These are phyloP conservation scores for Salinomyces thailandicus DNA, from an alignment of 2,329 filamentous ascomycete species.

Conservation along the genomic window DNA sequence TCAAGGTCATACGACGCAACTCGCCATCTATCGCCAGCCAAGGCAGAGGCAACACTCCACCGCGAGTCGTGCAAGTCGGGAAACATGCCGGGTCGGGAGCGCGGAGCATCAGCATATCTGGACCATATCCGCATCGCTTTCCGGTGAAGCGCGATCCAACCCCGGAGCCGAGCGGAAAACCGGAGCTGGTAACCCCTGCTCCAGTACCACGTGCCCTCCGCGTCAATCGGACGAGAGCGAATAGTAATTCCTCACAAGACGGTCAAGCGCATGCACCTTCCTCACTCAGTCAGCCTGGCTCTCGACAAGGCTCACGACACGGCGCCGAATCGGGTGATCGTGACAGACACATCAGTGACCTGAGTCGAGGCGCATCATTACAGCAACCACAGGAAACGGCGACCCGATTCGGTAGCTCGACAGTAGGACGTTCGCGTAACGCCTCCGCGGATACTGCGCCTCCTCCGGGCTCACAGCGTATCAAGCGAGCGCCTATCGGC, in stretches of 20 bases:
- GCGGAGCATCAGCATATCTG: constrained; percentile 24
- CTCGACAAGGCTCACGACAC: constrained; percentile 15
- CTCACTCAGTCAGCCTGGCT: constrained; percentile 23
- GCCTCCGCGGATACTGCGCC: constrained; percentile 50
- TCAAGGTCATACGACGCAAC: constrained; percentile 27
- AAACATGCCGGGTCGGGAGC: constrained; percentile 20
- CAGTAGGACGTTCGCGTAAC: constrained; percentile 40
- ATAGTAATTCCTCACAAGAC: constrained; percentile 28
- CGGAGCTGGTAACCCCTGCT: constrained; percentile 28
- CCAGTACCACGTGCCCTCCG: constrained; percentile 23
- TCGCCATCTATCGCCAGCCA: constrained; percentile 20
- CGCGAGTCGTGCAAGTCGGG: constrained; percentile 25
- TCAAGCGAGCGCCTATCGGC: constrained; percentile 66
- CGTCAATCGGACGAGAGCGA: constrained; percentile 20
- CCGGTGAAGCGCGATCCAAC: constrained; percentile 22
- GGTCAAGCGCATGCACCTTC: constrained; percentile 13
- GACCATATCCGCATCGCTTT: constrained; percentile 22
- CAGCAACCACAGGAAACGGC: constrained; percentile 42
- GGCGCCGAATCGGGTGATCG: constrained; percentile 11
- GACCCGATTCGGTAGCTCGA: constrained; percentile 31
- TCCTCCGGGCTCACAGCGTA: constrained; percentile 61
- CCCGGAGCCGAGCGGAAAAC: constrained; percentile 17
- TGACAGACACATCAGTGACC: constrained; percentile 13
- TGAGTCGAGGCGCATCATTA: constrained; percentile 25
- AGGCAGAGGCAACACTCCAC: constrained; percentile 22